Base-by-base conservation (phyloP, 345 rosid species). In the Stellera chamaejasme region DNA sequence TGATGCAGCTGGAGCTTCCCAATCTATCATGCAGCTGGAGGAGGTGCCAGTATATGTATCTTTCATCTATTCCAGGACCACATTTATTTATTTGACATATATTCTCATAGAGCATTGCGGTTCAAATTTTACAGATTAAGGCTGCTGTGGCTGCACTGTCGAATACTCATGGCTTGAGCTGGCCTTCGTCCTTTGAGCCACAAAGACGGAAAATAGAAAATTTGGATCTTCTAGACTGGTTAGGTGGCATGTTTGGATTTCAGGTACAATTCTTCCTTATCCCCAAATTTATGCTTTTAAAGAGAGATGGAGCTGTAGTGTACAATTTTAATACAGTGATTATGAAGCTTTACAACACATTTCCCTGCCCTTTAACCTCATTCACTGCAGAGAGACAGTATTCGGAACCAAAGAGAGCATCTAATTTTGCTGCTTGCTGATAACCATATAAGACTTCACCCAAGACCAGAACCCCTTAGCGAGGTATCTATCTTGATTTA, bases 321-420 rank as follows among this genome's bases (percentile, higher is more conserved):
- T 32, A 32, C 39, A 3, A 5, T 8, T 32, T 32, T 32, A 19
- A 19, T 19, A n/a, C n/a, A 19, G 25, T 39, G 23, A 39, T 10
- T 59, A 15, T 16, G 25, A 39, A 23, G 13, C 45, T 42, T 43
- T 60, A 12, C 53, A 5, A 9, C 27, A 27, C 14, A 60, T 50
- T 43, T 2, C 39, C 28, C n/a, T 51, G 28, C 36, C 39, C 28
- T 46, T 62, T 23, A 46, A 11, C 13, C 45, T 14, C 50, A 26
- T 52, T 53, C 49, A 52, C 14, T 70, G 62, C 90, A 93, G 97
- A 82, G 77, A 77, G 97, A 89, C 82, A 93, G 76, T 61, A 89
- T 93, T 67, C 78, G 97, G 77, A 93, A 93, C 72, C 90, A 81
- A 80, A 87, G 99, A 68, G 97, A 93, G 85, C 90, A 93, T 81